Conservation (phyloP, 306 rosid genomes). For the Fragaria ananassa region DNA sequence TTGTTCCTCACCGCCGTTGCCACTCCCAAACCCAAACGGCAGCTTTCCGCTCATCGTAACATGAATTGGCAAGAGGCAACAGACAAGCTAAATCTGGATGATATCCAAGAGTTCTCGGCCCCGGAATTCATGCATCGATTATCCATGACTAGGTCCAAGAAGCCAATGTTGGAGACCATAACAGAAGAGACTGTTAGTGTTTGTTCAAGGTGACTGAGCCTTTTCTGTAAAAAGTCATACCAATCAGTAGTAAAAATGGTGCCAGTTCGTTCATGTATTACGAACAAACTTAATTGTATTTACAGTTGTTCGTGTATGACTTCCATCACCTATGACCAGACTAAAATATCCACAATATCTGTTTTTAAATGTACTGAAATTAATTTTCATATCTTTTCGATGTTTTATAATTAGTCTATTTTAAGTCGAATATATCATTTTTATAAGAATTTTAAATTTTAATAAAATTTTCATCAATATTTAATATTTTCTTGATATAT, state of each 20-base stretch:
- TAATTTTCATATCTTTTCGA: too few relatives aligned
- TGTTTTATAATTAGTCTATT: too few relatives aligned
- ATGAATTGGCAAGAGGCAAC: slow-evolving; percentile 1
- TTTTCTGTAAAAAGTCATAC: not conserved
- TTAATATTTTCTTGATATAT: too few relatives aligned
- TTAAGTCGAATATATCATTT: too few relatives aligned
- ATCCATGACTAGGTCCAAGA: slow-evolving; percentile 70
- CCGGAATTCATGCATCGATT: slow-evolving; percentile 56
- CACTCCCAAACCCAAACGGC: not conserved
- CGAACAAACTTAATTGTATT: not conserved
- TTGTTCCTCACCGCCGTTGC: slow-evolving; percentile 49
- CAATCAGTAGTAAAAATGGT: not conserved
- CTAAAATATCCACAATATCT: too few relatives aligned
- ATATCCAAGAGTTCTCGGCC: slow-evolving; percentile 52
- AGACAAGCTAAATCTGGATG: slow-evolving; percentile 49
- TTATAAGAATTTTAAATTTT: too few relatives aligned
- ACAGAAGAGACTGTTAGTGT: slow-evolving; percentile 54
- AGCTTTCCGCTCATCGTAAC: slow-evolving; percentile 22
- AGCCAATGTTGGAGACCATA: slow-evolving; percentile 80
- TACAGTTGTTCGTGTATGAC: not conserved
- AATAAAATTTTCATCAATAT: too few relatives aligned
- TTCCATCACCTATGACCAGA: not conserved
- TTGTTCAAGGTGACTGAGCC: slow-evolving; percentile 24
- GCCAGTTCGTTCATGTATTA: not conserved
- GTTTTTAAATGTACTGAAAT: too few relatives aligned